Evolutionary conservation across 106 monocot species (phyloP).

Genomic region (Dendrobium chrysotoxum): DNA sequence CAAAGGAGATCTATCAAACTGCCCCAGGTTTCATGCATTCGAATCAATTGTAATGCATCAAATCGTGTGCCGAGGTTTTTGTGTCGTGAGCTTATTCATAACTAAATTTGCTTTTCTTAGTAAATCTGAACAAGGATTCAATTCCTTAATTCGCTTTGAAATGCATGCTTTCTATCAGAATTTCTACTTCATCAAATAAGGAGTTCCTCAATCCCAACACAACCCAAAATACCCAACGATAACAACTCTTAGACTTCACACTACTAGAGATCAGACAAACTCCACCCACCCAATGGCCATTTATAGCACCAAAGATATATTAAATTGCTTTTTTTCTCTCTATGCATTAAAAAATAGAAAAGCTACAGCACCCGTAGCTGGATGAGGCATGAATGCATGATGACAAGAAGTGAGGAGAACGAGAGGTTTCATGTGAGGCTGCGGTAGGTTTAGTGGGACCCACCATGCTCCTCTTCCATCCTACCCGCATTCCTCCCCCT

Average conservation of each 20-base stretch:
- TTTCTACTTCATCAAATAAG: background rate
- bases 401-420: background rate
- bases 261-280: background rate
- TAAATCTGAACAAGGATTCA: background rate
- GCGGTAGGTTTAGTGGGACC: background rate
- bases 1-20: no score
- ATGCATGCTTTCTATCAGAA: background rate
- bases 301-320: background rate
- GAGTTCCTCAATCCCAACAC: background rate
- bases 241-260: background rate
- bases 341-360: background rate
- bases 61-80: no score
- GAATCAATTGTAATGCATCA: no score
- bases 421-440: slow-evolving; percentile 1
- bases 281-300: background rate
- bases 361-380: background rate
- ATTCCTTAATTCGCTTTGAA: no score
- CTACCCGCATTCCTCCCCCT: background rate
- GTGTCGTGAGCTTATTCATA: background rate
- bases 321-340: background rate
- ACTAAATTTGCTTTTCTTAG: background rate
- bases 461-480: background rate
- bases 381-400: background rate
- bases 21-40: no score
- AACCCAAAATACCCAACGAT: background rate